Evolutionary conservation across 768 basidiomycete genomes (phyloP).

Genomic region (Xerocomellus chrysenteron): DNA sequence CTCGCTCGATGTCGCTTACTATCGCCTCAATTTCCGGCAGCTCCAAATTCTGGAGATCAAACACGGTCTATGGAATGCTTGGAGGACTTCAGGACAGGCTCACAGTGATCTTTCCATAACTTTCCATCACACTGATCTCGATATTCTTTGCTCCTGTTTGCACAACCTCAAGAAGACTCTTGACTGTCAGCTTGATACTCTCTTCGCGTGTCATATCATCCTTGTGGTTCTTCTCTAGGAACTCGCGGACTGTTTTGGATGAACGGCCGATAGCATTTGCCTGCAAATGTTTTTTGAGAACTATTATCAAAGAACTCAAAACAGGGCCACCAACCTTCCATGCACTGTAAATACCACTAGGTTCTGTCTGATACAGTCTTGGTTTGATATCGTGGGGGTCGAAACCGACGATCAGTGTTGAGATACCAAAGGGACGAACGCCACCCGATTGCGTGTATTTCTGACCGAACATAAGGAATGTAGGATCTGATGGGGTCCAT

Average conservation of each 20-base stretch:
- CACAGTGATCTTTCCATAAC: constrained; percentile 90
- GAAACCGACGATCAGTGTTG: constrained; percentile 94
- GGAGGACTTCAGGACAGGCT: constrained; percentile 16
- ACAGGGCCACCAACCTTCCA: constrained; percentile 74
- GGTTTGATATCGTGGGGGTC: constrained; percentile 89
- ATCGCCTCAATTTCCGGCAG: constrained; percentile 87
- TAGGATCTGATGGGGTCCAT: not conserved
- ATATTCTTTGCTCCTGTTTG: constrained; percentile 99
- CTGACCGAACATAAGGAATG: constrained; percentile 38
- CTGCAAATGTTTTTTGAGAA: constrained; percentile 38
- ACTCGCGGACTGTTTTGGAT: constrained; percentile 97
- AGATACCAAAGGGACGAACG: constrained; percentile 97
- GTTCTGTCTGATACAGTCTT: constrained; percentile 94
- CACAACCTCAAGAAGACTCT: constrained; percentile 94
- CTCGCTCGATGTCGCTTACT: constrained; percentile 90
- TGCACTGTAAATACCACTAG: constrained; percentile 95
- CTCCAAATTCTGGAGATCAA: constrained; percentile 66
- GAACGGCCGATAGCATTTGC: constrained; percentile 98
- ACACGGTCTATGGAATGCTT: not conserved
- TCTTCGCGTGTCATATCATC: constrained; percentile 88
- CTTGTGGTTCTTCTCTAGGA: constrained; percentile 96
- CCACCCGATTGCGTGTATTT: constrained; percentile 98
- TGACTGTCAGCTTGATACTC: constrained; percentile 91
- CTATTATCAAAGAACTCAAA: not conserved
- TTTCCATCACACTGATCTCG: constrained; percentile 97